Base-by-base conservation (phyloP, 1,139 yeast genomes). In the Suhomyces ambrosiae region DNA sequence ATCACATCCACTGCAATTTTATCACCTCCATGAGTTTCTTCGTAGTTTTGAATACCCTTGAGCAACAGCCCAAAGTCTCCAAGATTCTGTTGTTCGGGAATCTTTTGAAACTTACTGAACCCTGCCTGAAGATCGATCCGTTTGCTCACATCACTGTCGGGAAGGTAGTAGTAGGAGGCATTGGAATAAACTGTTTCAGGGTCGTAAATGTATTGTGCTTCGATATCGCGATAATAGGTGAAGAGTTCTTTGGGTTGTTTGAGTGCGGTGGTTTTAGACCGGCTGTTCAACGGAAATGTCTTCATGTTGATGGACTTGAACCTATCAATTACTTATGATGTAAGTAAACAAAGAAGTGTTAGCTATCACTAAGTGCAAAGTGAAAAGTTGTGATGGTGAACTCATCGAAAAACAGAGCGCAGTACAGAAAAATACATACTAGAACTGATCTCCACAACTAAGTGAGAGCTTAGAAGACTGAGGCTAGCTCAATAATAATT, bases 181-280 rank as follows among this genome's bases (percentile, higher is more conserved):
- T 53, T 48, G 10, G 56, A 52, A 7, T 73, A 61, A 0, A 79
- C 66, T 33, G 74, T 79, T 45, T 77, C 81, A 12, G 72, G 60
- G 18, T 71, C 74, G 32, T 69, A 65, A 3, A 58, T 55, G 52
- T 61, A 70, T 14, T 55, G 52, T 3, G 80, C 73, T 7, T 79
- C 75, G 10, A 69, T 60, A 46, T 76, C 77, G 33, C 87, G 63
- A 5, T 87, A 76, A 55, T 68, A 87, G 2, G 76, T 59, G 32
- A 75, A 67, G 4, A 87, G 48, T 58, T 88, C 95, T 43, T 80
- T 80, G 6, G 96, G 96, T 57, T 86, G 90, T 48, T 76, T 78
- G 27, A 81, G 65, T 1, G 80, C 73, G 0, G 84, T 70, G 6
- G 79, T 71, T 33, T 71, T 68, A 1, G 82, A 70, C 38, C 82